Base-by-base conservation (phyloP, 306 rosid species). In the Herpetospermum pedunculosum region DNA sequence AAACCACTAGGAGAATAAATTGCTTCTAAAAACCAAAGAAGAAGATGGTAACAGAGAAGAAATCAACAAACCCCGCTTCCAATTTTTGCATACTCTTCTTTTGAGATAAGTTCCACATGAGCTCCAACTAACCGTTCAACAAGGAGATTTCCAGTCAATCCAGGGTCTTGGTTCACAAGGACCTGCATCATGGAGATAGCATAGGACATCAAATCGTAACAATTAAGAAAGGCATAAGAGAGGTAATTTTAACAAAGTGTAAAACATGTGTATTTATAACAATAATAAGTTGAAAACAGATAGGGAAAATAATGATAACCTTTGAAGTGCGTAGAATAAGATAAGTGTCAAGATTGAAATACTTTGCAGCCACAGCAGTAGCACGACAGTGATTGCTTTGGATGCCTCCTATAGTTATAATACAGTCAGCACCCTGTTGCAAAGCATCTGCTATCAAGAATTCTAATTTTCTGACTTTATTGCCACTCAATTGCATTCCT, bases 301-400 rank as follows among this genome's bases (percentile, higher is more conserved):
- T n/a, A 44, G 9, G 53, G 25, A 18, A 74, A 4, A 38, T 30
- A 5, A 26, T 19, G 30, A 23, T 23, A 48, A 91, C 97, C 95
- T 87, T 85, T 2, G 96, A 89, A 43, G 95, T 91, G 68, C 90
- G 86, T 40, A 91, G 88, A 63, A 94, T 91, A 38, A 91, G 92
- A 80, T 78, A 89, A 64, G 86, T 86, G 60, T 91, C 95, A 25
- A 94, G 97, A 80, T 91, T 87, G 46, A 94, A 81, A 79, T 94
- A 94, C 82, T 85, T 88, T 1, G 99, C 96, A 41, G 97, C 97
- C 26, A 94, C 99, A 5, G 97, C 97, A 73, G 97, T 94, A 50
- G 99, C 96, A 7, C 99, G 95, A 64, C 97, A 94, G 57, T 94
- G 99, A 78, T 94, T 94, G 85, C 98, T 94, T 77, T 94, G 98